These are phyloP conservation scores for Cyclocybe cylindracea DNA, from an alignment of 768 basidiomycete species.

Conservation along the genomic window DNA sequence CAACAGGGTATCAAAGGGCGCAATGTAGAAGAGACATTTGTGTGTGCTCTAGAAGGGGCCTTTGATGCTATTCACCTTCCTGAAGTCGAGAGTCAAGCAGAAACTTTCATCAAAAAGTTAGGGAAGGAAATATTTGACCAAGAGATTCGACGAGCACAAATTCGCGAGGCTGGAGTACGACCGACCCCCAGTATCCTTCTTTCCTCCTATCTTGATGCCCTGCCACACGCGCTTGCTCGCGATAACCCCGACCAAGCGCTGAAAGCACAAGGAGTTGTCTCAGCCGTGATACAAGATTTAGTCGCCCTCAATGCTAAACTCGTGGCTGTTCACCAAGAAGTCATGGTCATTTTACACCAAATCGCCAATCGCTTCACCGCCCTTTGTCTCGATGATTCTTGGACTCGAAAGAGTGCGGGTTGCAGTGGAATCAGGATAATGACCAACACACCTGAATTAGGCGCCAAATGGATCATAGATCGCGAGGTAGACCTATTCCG, in stretches of 20 bases:
- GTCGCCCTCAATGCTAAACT: conserved; percentile 52
- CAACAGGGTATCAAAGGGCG: conserved; percentile 68
- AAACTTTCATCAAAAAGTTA: conserved; percentile 67
- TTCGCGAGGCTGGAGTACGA: conserved; percentile 52
- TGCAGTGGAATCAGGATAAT: conserved; percentile 85
- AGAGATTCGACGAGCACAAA: conserved; percentile 66
- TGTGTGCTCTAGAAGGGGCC: conserved; percentile 69
- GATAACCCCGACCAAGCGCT: conserved; percentile 60
- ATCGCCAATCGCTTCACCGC: conserved; percentile 82
- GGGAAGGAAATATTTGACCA: conserved; percentile 70
- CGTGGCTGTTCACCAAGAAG: conserved; percentile 51
- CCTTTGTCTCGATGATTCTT: conserved; percentile 88
- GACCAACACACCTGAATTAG: conserved; percentile 68
- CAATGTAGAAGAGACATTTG: conserved; percentile 75
- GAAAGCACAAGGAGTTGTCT: conserved; percentile 61
- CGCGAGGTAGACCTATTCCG: conserved; percentile 90
- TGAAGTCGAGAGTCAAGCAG: conserved; percentile 71
- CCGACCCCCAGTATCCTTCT: conserved; percentile 59
- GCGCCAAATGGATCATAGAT: conserved; percentile 78
- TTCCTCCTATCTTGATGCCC: conserved; percentile 75
- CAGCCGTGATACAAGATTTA: conserved; percentile 66
- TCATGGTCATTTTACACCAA: conserved; percentile 73
- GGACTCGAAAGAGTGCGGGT: conserved; percentile 89
- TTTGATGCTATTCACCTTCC: conserved; percentile 74
- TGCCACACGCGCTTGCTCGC: conserved; percentile 75